These are phyloP conservation scores for Onygena corvina DNA, from an alignment of 2,329 filamentous ascomycete species.

Conservation along the genomic window DNA sequence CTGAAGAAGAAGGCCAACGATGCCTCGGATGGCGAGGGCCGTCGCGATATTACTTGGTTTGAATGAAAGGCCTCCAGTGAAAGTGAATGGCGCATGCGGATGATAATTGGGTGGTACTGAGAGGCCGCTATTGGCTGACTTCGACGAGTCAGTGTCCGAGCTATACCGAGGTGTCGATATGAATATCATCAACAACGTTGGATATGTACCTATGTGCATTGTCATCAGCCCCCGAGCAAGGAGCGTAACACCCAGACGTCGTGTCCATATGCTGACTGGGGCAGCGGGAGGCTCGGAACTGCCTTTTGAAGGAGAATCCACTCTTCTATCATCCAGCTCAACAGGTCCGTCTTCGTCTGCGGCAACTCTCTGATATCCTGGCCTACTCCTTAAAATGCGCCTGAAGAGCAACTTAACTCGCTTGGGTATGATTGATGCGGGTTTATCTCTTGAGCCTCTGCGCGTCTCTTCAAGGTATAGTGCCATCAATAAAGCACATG, in stretches of 20 bases:
- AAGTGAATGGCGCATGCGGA: background rate
- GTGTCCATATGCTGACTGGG: background rate
- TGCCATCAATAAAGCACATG: background rate
- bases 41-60: background rate
- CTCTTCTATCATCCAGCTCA: background rate
- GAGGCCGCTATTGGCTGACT: background rate
- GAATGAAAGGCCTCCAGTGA: background rate
- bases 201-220: background rate
- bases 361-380: background rate
- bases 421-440: background rate
- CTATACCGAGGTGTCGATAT: background rate
- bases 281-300: too few species aligned
- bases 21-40: background rate
- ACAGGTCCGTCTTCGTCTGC: background rate
- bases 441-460: background rate
- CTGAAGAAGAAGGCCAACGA: background rate
- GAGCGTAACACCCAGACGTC: background rate
- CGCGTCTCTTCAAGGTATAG: background rate
- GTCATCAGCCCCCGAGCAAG: background rate
- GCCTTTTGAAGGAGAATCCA: background rate
- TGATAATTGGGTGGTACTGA: conserved; percentile 1
- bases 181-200: background rate
- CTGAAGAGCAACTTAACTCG: background rate
- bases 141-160: background rate
- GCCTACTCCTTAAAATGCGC: background rate